Evolutionary conservation across 352 stramenopile species (phyloP), one percentile per base, ranked within the genome.

Genomic region (Albugo laibachii): DNA sequence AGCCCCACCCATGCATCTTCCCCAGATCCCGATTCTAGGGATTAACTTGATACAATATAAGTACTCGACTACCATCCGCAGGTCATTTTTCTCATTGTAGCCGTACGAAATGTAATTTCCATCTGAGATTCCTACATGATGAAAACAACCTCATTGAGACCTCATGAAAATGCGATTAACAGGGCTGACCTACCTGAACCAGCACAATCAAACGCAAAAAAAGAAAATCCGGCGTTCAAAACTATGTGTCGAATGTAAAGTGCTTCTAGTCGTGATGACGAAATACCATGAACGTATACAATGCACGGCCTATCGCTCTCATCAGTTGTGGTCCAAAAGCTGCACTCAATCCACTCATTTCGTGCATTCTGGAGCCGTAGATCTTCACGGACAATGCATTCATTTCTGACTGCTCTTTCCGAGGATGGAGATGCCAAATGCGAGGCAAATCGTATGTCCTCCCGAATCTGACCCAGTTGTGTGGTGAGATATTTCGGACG

Each of bases 261-360:
- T 31, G 69, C 80, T 56, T 87, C 74, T 49, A 81, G 77, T 1
- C 74, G 58, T 0, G 74, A 87, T 15, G 69, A 82, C 19, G 74
- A 87, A 62, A 87, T 71, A 16, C 74, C 74, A 47, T 87, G 74
- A 34, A 87, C 56, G 49, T 84, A 87, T 13, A 87, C 42, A 21
- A 87, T 67, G 36, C 74, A 87, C 19, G 74, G 71, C 14, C 41
- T 41, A 3, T 31, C 24, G 24, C 24, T 59, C 55, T 3, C 38
- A 21, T 37, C 1, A n/a, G 1, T 61, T 10, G 57, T 54, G n/a
- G 48, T 59, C 74, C 74, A 87, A 48, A 87, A 80, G 36, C 69
- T 82, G 54, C 74, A 87, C 39, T 66, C 61, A 41, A 87, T 63
- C n/a, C 42, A 41, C 38, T 87, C 65, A 13, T 56, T 53, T 19